Percentiles rank a stretch among this genome's conserved stretches.
Conservation (phyloP, 768 basidiomycete genomes). For the Boletus coccyginus region DNA sequence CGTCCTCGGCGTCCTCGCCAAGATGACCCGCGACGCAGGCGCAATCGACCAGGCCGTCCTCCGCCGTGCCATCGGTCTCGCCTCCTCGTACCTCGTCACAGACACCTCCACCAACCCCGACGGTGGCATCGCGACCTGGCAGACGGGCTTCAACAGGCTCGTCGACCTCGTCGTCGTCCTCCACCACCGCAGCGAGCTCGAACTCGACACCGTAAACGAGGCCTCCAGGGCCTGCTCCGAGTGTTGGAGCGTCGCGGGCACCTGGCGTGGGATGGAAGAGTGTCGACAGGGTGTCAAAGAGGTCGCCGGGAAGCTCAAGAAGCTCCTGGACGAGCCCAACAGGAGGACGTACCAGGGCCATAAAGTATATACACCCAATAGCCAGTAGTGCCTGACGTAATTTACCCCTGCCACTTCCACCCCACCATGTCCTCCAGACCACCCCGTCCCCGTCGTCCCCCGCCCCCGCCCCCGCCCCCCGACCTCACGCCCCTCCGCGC, state of each 20-base stretch:
- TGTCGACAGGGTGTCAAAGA: slow-evolving; percentile 60
- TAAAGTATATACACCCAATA: slow-evolving; percentile 32
- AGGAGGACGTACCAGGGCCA: slow-evolving; percentile 32
- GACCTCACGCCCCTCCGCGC: slow-evolving; percentile 82
- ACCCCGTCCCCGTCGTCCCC: slow-evolving; percentile 8
- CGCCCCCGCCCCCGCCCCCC: not conserved
- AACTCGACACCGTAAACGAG: slow-evolving; percentile 72
- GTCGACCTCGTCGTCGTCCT: slow-evolving; percentile 74
- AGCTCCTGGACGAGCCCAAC: slow-evolving; percentile 36
- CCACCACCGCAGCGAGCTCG: slow-evolving; percentile 62
- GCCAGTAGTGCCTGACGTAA: slow-evolving; percentile 16
- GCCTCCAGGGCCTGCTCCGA: slow-evolving; percentile 66
- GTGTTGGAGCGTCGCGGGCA: slow-evolving; percentile 71
- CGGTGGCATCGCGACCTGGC: slow-evolving; percentile 60
- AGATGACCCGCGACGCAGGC: slow-evolving; percentile 44
- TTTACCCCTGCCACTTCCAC: not conserved
- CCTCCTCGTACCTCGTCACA: slow-evolving; percentile 77
- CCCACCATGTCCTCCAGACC: slow-evolving; percentile 5
- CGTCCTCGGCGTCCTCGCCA: slow-evolving; percentile 53
- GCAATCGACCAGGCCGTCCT: slow-evolving; percentile 60
- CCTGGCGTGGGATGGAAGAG: slow-evolving; percentile 66
- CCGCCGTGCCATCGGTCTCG: slow-evolving; percentile 62
- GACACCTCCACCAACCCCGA: slow-evolving; percentile 64
- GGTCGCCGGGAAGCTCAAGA: slow-evolving; percentile 60
- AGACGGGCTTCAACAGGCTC: slow-evolving; percentile 60